Conservation (phyloP, 2,329 filamentous ascomycete species). For the Fusarium mangiferae region DNA sequence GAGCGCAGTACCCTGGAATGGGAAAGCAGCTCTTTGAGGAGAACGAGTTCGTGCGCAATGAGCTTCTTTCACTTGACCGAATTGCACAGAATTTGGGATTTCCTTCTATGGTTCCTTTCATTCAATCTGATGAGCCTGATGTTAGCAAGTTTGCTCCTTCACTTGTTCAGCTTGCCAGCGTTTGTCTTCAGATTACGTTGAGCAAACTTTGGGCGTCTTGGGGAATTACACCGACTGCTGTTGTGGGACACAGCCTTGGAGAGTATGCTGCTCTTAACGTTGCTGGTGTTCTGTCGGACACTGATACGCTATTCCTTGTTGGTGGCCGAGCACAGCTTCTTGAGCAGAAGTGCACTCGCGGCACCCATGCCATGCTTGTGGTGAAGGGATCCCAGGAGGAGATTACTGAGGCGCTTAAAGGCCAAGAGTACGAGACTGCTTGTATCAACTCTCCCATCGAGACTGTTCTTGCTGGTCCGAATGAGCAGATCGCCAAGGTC, state of each 20-base stretch:
- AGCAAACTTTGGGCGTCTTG: slow-evolving; percentile 53
- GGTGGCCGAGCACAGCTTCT: slow-evolving; percentile 68
- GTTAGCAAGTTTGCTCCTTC: slow-evolving; percentile 32
- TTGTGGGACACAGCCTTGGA: slow-evolving; percentile 59
- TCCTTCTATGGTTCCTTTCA: slow-evolving; percentile 47
- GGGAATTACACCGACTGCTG: slow-evolving; percentile 55
- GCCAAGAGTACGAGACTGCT: slow-evolving; percentile 51
- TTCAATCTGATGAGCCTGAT: slow-evolving; percentile 22
- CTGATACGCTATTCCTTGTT: slow-evolving; percentile 71
- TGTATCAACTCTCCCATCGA: slow-evolving; percentile 74
- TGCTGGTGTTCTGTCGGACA: slow-evolving; percentile 70
- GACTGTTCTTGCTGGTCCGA: slow-evolving; percentile 58
- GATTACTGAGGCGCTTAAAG: slow-evolving; percentile 10
- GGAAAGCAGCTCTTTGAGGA: slow-evolving; percentile 48
- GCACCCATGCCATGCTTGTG: slow-evolving; percentile 50
- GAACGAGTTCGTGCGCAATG: slow-evolving; percentile 46
- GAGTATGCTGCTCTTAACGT: slow-evolving; percentile 61
- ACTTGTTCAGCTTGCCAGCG: slow-evolving; percentile 52
- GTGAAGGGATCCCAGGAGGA: slow-evolving; percentile 39
- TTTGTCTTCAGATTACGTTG: slow-evolving; percentile 55
- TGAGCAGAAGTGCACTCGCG: slow-evolving; percentile 60
- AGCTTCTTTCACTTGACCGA: slow-evolving; percentile 48
- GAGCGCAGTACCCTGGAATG: slow-evolving; percentile 48
- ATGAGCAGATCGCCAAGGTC: slow-evolving; percentile 13
- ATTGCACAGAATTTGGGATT: slow-evolving; percentile 49